These are phyloP conservation scores for Candida anutae DNA, from an alignment of 1,139 yeast genomes.

Conservation along the genomic window DNA sequence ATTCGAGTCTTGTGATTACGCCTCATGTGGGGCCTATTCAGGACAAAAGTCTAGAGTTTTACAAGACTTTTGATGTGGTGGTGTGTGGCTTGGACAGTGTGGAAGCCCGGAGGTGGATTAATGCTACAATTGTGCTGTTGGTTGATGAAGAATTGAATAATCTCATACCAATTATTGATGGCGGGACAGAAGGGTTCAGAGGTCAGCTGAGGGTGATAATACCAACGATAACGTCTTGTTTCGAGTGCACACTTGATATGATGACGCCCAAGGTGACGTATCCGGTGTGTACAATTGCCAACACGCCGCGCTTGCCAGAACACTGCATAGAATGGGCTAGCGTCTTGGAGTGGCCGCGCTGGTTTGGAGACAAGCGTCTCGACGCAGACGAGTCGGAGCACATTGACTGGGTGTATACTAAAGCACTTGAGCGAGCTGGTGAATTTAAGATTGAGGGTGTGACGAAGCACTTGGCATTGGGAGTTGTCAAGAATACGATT, in stretches of 20 bases:
- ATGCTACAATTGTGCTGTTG: constrained; percentile 59
- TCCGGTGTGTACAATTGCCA: constrained; percentile 92
- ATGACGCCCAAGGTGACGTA: constrained; percentile 63
- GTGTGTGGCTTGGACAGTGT: constrained; percentile 87
- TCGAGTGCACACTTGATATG: constrained; percentile 83
- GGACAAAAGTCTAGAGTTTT: constrained; percentile 58
- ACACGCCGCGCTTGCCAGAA: constrained; percentile 88
- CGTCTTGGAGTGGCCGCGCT: constrained; percentile 64
- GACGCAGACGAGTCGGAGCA: constrained; percentile 70
- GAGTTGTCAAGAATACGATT: constrained; percentile 85
- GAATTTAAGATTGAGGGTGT: constrained; percentile 67
- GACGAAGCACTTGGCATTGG: constrained; percentile 63
- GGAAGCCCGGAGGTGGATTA: constrained; percentile 90
- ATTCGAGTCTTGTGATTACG: constrained; percentile 36
- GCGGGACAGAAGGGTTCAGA: constrained; percentile 92
- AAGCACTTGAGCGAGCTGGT: constrained; percentile 53
- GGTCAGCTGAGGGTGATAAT: constrained; percentile 87
- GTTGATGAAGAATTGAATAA: constrained; percentile 48
- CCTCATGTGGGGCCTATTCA: constrained; percentile 65
- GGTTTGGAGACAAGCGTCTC: constrained; percentile 37
- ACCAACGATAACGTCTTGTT: constrained; percentile 82
- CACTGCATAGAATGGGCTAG: constrained; percentile 94
- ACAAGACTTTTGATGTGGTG: constrained; percentile 61
- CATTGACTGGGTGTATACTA: constrained; percentile 54
- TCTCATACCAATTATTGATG: constrained; percentile 81